Percentiles rank a stretch among this genome's conserved stretches.
phyloP scores from a whole-genome alignment of 345 rosid genomes.

The Salix exigua region DNA sequence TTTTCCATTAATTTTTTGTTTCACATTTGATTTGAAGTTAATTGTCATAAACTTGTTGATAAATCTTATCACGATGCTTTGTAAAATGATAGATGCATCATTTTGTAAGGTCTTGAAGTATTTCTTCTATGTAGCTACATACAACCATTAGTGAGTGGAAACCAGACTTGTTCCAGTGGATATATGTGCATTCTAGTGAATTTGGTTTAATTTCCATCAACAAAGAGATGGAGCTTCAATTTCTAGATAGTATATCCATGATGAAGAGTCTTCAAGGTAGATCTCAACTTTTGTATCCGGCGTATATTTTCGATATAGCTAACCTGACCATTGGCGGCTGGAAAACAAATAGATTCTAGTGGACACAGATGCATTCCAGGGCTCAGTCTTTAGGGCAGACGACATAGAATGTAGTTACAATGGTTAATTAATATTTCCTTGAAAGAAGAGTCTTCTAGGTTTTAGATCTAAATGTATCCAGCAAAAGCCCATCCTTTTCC shows the following conservation, averaged over 20 bases:
- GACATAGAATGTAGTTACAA: neutral
- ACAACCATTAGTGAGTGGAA: neutral
- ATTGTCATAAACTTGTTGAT: neutral
- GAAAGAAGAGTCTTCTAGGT: neutral
- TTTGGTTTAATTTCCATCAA: neutral
- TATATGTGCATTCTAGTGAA: neutral
- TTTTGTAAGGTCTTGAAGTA: neutral
- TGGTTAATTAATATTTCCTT: neutral
- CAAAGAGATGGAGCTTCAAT: neutral
- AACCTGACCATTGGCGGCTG: neutral
- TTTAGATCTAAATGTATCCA: slow-evolving; percentile 1
- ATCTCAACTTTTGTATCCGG: neutral
- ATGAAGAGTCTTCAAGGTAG: neutral
- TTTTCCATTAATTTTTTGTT: neutral
- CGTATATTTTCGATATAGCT: neutral
- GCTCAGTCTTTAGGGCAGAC: neutral
- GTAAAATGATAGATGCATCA: neutral
- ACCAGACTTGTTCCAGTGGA: neutral
- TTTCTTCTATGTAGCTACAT: neutral
- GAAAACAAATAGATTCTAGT: neutral
- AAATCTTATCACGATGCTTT: neutral
- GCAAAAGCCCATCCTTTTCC: neutral
- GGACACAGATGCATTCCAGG: neutral
- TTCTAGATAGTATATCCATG: neutral
- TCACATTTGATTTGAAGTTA: neutral